Conservation (phyloP, 371 early-diverging fungal species). For the Mortierella sp. region DNA sequence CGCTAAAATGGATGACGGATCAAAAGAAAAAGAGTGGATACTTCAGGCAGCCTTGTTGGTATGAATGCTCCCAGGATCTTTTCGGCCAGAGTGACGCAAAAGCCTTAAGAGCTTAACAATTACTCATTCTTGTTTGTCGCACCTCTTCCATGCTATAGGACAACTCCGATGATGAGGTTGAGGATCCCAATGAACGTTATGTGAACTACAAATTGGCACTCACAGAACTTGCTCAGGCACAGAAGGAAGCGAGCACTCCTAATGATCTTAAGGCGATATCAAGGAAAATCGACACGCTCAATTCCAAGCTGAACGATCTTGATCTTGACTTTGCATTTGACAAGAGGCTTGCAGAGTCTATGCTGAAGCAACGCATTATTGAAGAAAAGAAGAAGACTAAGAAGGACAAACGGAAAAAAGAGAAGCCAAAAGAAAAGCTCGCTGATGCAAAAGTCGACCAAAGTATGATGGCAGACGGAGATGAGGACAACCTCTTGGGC, state of each 20-base stretch:
- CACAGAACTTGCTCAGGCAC: constrained; percentile 28
- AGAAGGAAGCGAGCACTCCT: constrained; percentile 44
- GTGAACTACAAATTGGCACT: constrained; percentile 30
- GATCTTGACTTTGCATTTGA: constrained; percentile 65
- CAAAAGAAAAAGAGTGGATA: constrained; percentile 49
- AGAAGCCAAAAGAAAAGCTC: constrained; percentile 24
- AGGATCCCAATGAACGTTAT: constrained; percentile 51
- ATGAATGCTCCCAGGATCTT: too few species aligned
- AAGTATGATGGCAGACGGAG: constrained; percentile 15
- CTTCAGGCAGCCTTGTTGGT: constrained; percentile 43
- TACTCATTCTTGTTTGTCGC: too few species aligned
- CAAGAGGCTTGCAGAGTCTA: constrained; percentile 52
- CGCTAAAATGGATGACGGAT: constrained; percentile 36
- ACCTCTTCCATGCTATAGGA: constrained; percentile 10
- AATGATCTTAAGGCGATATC: constrained; percentile 54
- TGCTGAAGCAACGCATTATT: constrained; percentile 42
- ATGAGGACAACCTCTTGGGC: constrained; percentile 42
- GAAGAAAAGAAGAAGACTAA: constrained; percentile 47
- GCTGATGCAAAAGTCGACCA: constrained; percentile 8
- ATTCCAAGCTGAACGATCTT: constrained; percentile 56
- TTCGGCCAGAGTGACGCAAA: too few species aligned
- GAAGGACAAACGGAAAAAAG: constrained; percentile 47
- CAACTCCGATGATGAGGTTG: constrained; percentile 39
- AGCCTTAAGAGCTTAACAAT: too few species aligned
- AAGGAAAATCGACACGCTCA: constrained; percentile 58